Evolutionary conservation across 768 basidiomycete species (phyloP), one percentile per base, ranked within the genome.

Genomic region (Tricholoma saponaceum): DNA sequence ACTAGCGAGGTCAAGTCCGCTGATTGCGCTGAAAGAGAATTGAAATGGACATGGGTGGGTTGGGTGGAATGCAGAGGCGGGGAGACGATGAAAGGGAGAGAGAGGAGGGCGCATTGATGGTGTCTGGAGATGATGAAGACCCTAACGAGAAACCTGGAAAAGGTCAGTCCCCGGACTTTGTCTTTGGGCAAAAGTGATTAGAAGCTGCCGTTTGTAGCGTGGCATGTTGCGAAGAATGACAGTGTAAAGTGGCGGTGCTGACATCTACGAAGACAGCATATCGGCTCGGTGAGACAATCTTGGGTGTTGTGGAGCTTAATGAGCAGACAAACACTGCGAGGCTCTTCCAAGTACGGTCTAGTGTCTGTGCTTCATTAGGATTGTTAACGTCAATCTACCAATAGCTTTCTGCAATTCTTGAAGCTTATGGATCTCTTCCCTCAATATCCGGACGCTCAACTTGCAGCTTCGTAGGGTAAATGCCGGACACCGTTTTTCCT

Each of bases 171-270:
- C 30, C 13, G 4, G 9, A 9, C 49, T 33, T 25, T 13, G 12
- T 56, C 43, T 49, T 28, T 25, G 44, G 41, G 9, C 14, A 2
- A n/a, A 20, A n/a, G n/a, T 37, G 23, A 14, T 30, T 43, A 39
- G n/a, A 37, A 44, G 39, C 59, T 37, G 58, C 56, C 25, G 32
- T 56, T 26, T 51, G 22, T 62, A 96, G 94, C 88, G 37, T 95
- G 93, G 0, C 98, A 93, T 71, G 95, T 98, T 73, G 94, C 98
- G 55, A 90, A 87, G 67, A 97, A 98, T 76, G 92, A 96, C 33
- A 93, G 90, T 0, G 82, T 90, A 84, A 85, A 41, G 93, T 98
- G 57, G 95, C 96, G 5, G 86, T 91, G 35, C 71, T 99, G 13
- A 97, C 95, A 0, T 91, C 98, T 61, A 85, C 90, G 23, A 98